Evolutionary conservation across 352 stramenopile species (phyloP).

Genomic region (Thraustochytrium striatum): DNA sequence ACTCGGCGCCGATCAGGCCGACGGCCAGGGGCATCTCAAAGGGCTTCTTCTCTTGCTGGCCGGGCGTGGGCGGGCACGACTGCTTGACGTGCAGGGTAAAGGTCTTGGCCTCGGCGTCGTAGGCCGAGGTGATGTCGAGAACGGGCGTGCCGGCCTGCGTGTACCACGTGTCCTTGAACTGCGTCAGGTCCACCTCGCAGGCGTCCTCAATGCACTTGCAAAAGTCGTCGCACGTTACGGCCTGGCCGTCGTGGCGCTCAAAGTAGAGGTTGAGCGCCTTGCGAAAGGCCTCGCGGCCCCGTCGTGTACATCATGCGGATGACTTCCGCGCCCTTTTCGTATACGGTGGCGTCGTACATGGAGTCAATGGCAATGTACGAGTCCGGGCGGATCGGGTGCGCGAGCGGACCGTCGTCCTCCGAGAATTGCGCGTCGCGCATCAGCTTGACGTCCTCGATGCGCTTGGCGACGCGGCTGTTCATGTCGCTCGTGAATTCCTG

Average conservation of each 20-base stretch:
- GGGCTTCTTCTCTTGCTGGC: conserved; percentile 53
- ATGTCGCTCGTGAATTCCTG: conserved; percentile 64
- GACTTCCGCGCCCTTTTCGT: conserved; percentile 74
- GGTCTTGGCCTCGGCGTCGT: conserved; percentile 57
- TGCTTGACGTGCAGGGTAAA: conserved; percentile 66
- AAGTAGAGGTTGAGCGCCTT: conserved; percentile 83
- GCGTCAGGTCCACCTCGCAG: conserved; percentile 60
- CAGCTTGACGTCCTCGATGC: conserved; percentile 69
- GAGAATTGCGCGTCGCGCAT: conserved; percentile 65
- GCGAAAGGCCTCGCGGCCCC: conserved; percentile 67
- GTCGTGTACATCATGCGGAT: conserved; percentile 77
- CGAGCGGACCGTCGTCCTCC: conserved; percentile 72
- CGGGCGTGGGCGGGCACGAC: conserved; percentile 51
- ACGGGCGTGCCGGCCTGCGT: conserved; percentile 69
- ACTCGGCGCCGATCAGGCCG: conserved; percentile 61
- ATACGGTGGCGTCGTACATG: conserved; percentile 81
- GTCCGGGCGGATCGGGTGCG: conserved; percentile 76
- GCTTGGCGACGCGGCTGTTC: conserved; percentile 66
- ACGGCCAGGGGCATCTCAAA: conserved; percentile 72
- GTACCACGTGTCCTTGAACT: conserved; percentile 70
- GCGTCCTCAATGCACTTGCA: conserved; percentile 73
- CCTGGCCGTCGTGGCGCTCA: conserved; percentile 64
- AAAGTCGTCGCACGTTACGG: conserved; percentile 83
- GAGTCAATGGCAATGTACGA: conserved; percentile 81
- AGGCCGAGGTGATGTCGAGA: conserved; percentile 61